Base-by-base conservation (phyloP, 208 protist genomes). In the Wallacemonas collosoma region DNA sequence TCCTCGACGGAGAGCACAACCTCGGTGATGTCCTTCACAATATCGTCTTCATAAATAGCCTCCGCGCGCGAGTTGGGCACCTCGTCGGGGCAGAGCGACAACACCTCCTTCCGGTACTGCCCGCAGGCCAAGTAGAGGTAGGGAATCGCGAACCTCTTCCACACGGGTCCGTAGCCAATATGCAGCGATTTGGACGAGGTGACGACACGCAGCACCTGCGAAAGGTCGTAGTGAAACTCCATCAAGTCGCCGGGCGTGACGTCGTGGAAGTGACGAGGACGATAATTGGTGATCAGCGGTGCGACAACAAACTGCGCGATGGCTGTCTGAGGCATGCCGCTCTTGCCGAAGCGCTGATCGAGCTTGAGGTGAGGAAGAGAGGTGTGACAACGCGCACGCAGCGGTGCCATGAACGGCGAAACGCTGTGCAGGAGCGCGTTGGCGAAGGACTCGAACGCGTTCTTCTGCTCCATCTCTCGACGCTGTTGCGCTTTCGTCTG, bases 191-290 rank as follows among this genome's bases (percentile, higher is more conserved):
- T 80, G 26, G 84, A 80, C 2, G 82, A 86, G 39, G 70, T 74
- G 1, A 96, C 56, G 51, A 82, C 73, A 56, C 82, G 80, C 57
- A 96, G 69, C 35, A 94, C 89, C 14, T 87, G 87, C 0, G 83
- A 81, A 71, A 96, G 87, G 69, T 96, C 91, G 77, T 94, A 93
- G 68, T 94, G 87, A 73, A 91, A 96, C 79, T 96, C 88, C 85
- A 94, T 89, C 72, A 93, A 69, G 62, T 96, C 91, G 6, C 91
- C 91, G 6, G 91, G 91, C 4, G 85, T 87, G 43, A 96, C 74
- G 67, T 96, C 91, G 69, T 96, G 91, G 75, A 96, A 94, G 76
- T 96, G 91, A 0, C 89, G 81, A 3, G 91, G 91, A 17, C 91
- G 85, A 79, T 96, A 96, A 70, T 93, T 96, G 47, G 87, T 92